Conservation (phyloP, 768 basidiomycete species). For the Pleurotus tuoliensis region DNA sequence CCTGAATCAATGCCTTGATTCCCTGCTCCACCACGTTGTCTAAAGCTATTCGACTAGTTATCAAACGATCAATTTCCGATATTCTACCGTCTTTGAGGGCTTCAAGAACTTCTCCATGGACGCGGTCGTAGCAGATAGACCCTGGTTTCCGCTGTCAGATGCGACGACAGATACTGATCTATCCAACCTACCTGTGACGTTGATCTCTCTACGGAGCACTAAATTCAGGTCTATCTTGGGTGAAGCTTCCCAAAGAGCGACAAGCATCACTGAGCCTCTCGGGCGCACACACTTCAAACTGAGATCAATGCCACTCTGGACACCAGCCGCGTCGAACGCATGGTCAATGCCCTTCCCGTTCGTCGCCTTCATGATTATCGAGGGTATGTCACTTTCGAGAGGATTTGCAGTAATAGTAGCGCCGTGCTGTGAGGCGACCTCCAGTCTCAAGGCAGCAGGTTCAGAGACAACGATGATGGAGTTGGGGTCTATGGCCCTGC, state of each 20-base stretch:
- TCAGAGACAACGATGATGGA: conserved; percentile 35
- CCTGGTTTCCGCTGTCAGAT: conserved; percentile 20
- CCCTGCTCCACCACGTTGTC: conserved; percentile 42
- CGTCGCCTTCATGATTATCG: conserved; percentile 22
- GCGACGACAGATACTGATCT: background rate
- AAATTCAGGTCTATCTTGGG: conserved; percentile 32
- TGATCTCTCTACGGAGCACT: conserved; percentile 34
- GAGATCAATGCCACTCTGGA: conserved; percentile 32
- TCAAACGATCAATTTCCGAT: conserved; percentile 32
- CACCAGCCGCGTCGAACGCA: conserved; percentile 44
- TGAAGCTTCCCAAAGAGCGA: conserved; percentile 39
- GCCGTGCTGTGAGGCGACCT: conserved; percentile 30
- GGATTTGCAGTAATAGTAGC: conserved; percentile 37
- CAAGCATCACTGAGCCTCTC: conserved; percentile 34
- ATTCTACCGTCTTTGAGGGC: conserved; percentile 37
- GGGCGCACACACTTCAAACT: conserved; percentile 32
- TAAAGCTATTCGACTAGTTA: conserved; percentile 37
- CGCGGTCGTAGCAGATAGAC: conserved; percentile 33
- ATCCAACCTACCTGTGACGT: conserved; percentile 29
- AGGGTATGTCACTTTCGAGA: conserved; percentile 20
- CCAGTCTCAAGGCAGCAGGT: conserved; percentile 32
- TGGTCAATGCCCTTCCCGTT: conserved; percentile 35
- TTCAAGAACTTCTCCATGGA: conserved; percentile 34
- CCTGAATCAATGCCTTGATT: conserved; percentile 32
- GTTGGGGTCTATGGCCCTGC: conserved; percentile 24